Conservation (phyloP, 2,329 filamentous ascomycete genomes). For the Epichloe hybrida region DNA sequence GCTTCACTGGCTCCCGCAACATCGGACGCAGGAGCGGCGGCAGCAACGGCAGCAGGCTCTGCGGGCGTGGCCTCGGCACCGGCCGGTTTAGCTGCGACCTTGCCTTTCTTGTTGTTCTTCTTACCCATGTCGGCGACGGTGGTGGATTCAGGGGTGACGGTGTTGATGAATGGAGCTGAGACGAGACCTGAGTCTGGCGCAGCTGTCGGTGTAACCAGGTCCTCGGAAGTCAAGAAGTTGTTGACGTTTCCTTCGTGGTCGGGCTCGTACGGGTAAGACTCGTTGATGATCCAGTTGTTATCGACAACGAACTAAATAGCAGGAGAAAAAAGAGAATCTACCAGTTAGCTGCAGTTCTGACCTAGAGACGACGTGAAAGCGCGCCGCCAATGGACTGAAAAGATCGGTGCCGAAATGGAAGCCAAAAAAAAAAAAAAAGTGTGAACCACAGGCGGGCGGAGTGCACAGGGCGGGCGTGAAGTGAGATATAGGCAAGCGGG, state of each 20-base stretch:
- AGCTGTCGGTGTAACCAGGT: slow-evolving; percentile 37
- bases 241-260: slow-evolving; percentile 79
- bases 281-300: slow-evolving; percentile 77
- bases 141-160: slow-evolving; percentile 55
- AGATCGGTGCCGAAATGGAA: background rate
- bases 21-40: slow-evolving; percentile 1
- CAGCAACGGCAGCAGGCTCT: background rate
- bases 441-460: slow-evolving; percentile 9
- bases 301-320: slow-evolving; percentile 77
- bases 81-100: slow-evolving; percentile 9
- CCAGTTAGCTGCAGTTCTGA: slow-evolving; percentile 7
- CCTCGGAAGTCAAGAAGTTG: slow-evolving; percentile 71
- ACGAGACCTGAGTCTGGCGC: slow-evolving; percentile 8
- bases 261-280: slow-evolving; percentile 65
- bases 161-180: slow-evolving; percentile 45
- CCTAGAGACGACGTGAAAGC: slow-evolving; percentile 1
- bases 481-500: slow-evolving; percentile 15
- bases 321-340: slow-evolving; percentile 2
- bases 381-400: slow-evolving; percentile 4
- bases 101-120: slow-evolving; percentile 31
- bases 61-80: slow-evolving; percentile 5
- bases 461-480: slow-evolving; percentile 7
- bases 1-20: slow-evolving; percentile 7
- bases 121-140: slow-evolving; percentile 48
- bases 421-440: background rate